Evolutionary conservation across 148 eudicot genomes (phyloP), one percentile per base, ranked within the genome.

Genomic region (Spergularia marina): DNA sequence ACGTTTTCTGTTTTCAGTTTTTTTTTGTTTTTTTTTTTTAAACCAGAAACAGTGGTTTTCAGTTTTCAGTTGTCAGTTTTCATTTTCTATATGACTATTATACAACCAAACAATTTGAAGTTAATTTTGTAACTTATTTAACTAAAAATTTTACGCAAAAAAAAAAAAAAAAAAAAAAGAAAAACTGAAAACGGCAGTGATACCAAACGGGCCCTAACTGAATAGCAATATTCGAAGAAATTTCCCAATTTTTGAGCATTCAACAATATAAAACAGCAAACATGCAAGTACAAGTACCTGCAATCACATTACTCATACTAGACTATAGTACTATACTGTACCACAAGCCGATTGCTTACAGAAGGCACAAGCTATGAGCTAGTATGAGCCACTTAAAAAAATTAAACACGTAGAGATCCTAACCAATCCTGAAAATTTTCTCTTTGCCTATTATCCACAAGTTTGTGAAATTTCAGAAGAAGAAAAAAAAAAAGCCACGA

Each of bases 351-450:
- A 0, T 56, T 18, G 61, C 63, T 71, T 51, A 34, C n/a, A 70
- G 18, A 18, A 70, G 12, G 10, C 79, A 69, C 16, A 14, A 9
- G 25, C 8, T 44, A 44, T 66, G 41, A 36, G 61, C 55, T 14
- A 47, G 44, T 41, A 44, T 66, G 41, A 36, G 53, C 55, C 61
- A 55, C 23, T 65, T 74, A 17, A 17, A 59, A 59, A 60, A 59
- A 7, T 20, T 2, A 17, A 1, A 75, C n/a, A n/a, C 7, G 59
- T 54, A 34, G 59, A 75, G 71, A 10, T 41, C 30, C 64, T 30
- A 11, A 53, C 15, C 54, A 65, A 6, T 40, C 44, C 69, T 39
- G 4, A 53, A 11, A 4, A n/a, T 36, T n/a, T 25, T 44, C 16
- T 64, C 39, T 15, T 36, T 36, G 68, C 68, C 40, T 64, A 14